These are phyloP conservation scores for Tylopilus cervinicoccineus DNA, from an alignment of 768 basidiomycete species.

Conservation along the genomic window DNA sequence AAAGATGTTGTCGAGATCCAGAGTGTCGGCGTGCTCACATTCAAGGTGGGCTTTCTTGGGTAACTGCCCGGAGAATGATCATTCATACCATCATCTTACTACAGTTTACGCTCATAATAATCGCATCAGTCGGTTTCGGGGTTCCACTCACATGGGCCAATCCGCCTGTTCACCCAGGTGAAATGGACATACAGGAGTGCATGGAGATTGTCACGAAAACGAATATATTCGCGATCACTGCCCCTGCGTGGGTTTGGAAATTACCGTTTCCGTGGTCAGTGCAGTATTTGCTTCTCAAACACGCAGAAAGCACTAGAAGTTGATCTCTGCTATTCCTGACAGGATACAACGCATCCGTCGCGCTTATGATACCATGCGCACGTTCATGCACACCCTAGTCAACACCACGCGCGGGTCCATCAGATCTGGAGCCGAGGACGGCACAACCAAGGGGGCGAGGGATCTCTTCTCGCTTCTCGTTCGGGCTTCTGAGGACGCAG, in stretches of 20 bases:
- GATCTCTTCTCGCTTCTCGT: slow-evolving; percentile 22
- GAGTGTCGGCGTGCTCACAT: slow-evolving; percentile 12
- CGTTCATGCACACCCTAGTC: slow-evolving; percentile 18
- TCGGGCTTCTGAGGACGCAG: slow-evolving; percentile 18
- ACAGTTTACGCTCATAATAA: slow-evolving; percentile 21
- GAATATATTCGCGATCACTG: slow-evolving; percentile 14
- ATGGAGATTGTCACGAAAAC: slow-evolving; percentile 13
- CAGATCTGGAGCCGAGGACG: slow-evolving; percentile 4
- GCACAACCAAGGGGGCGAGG: slow-evolving; percentile 2
- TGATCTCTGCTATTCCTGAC: not conserved
- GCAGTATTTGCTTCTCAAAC: not conserved
- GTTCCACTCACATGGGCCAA: slow-evolving; percentile 20
- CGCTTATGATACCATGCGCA: slow-evolving; percentile 20
- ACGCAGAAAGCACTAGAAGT: no score
- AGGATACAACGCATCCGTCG: slow-evolving; percentile 20
- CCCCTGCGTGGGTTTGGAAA: slow-evolving; percentile 22
- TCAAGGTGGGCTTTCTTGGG: slow-evolving; percentile 13
- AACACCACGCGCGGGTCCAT: slow-evolving; percentile 7
- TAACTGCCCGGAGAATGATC: not conserved
- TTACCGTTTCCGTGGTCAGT: slow-evolving; percentile 19
- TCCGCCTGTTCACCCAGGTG: slow-evolving; percentile 11
- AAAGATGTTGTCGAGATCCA: slow-evolving; percentile 17
- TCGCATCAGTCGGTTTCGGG: slow-evolving; percentile 24
- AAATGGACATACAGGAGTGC: slow-evolving; percentile 21
- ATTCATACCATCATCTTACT: not conserved